phyloP scores from a whole-genome alignment of 2,329 filamentous ascomycete species.

The Corinectria fuckeliana region DNA sequence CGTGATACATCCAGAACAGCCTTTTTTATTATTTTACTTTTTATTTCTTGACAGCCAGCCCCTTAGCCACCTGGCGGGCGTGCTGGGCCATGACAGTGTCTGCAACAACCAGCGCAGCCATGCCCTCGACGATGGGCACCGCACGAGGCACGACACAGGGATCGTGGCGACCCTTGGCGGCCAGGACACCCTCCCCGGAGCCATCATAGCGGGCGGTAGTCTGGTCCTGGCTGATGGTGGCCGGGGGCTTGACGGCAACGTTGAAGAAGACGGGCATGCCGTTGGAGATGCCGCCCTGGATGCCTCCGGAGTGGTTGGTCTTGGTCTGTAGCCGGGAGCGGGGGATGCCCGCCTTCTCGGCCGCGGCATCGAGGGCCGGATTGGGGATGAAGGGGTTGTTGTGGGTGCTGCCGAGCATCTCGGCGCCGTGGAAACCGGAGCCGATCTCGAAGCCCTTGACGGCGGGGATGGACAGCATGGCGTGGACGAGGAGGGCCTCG shows the following conservation, averaged over 20 bases:
- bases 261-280: conserved; percentile 94
- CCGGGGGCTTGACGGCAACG: conserved; percentile 92
- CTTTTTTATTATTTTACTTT: neutral
- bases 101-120: conserved; percentile 87
- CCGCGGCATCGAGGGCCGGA: conserved; percentile 53
- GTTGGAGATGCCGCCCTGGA: conserved; percentile 95
- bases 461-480: conserved; percentile 93
- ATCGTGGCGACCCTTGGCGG: conserved; percentile 93
- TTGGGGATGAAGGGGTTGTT: conserved; percentile 70
- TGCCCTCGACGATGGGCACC: conserved; percentile 87
- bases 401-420: conserved; percentile 86
- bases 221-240: conserved; percentile 91
- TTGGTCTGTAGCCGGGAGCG: conserved; percentile 71
- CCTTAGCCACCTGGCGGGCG: conserved; percentile 55
- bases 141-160: conserved; percentile 90
- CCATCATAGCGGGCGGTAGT: conserved; percentile 81
- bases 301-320: conserved; percentile 94
- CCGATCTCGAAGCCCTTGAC: conserved; percentile 97
- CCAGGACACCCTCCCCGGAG: conserved; percentile 72
- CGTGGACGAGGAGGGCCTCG: conserved; percentile 88
- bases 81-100: conserved; percentile 88
- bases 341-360: conserved; percentile 51
- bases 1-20: neutral
- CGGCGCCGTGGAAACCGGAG: conserved; percentile 86
- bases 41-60: conserved; percentile 4